Conservation (phyloP, 345 rosid species). For the Syzygium oleosum region DNA sequence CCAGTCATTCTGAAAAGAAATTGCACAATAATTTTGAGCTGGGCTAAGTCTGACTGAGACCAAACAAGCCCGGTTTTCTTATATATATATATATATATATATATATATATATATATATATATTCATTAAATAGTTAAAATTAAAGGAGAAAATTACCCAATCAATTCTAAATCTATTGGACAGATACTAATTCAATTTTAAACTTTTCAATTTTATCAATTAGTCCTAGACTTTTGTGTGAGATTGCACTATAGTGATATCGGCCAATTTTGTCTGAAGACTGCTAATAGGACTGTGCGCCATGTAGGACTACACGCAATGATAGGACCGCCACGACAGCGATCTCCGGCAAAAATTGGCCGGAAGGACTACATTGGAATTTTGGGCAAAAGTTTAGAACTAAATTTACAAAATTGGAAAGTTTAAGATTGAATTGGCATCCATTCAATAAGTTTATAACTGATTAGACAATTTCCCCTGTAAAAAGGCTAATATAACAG, state of each 20-base stretch:
- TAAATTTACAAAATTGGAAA: not conserved
- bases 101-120: not conserved
- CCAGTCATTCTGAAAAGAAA: not conserved
- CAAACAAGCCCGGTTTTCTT: not conserved
- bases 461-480: not conserved
- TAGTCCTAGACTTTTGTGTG: accelerated
- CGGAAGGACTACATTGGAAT: accelerated
- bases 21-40: not conserved
- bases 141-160: accelerated
- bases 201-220: not conserved
- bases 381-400: accelerated
- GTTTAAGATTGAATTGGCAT: accelerated
- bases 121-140: not conserved
- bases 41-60: not conserved
- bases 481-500: not conserved
- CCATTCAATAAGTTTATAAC: not conserved
- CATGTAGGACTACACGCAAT: accelerated
- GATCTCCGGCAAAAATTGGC: accelerated
- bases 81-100: not conserved
- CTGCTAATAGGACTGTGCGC: accelerated
- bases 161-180: not conserved
- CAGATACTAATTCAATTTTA: not conserved
- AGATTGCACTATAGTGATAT: not conserved
- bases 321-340: accelerated
- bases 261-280: not conserved